Base-by-base conservation (phyloP, 225 moss, liverwort and hornwort genomes). In the Thuidium tamariscinum region DNA sequence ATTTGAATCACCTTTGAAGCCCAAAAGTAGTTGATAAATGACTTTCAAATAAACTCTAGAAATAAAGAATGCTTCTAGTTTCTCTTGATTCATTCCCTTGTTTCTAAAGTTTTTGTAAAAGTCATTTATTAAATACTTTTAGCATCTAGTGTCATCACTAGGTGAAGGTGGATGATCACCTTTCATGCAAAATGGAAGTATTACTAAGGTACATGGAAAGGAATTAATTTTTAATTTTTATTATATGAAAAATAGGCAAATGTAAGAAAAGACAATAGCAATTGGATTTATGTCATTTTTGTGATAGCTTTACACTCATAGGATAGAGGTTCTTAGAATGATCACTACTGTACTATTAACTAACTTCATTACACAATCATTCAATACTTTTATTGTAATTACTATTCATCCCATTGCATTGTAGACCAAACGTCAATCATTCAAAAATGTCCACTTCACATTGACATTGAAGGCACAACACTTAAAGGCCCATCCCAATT, bases 171-270 rank as follows among this genome's bases (percentile, higher is more conserved):
- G 11, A 73, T 73, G 20, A 32, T 48, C 4, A 19, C 7, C 46
- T 73, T 48, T 10, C 0, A 1, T 13, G 1, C 4, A 21, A 49
- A 49, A 32, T 74, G 7, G 1, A 1, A 20, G 7, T 19, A 2
- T 74, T 20, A 4, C 5, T 3, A 49, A 49, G 49, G 49, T 74
- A 16, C 1, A 12, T 1, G 0, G 0, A 5, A 11, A 4, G 2
- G 3, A 49, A 32, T 32, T 7, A 8, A 49, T 49, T 1, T 19
- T 19, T 10, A 23, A 23, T 21, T 17, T 39, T 11, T 11, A 18
- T 32, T 19, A 30, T 48, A 16, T 30, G 13, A 32, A 20, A 49
- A 49, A 49, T 74, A 74, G 12, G 11, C 13, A 49, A 74, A 74
- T 34, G 0, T 20, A 7, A 32, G 1, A 73, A 6, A 20, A 73